Base-by-base conservation (phyloP, 2,329 filamentous ascomycete genomes). In the Truncatella angustata region DNA sequence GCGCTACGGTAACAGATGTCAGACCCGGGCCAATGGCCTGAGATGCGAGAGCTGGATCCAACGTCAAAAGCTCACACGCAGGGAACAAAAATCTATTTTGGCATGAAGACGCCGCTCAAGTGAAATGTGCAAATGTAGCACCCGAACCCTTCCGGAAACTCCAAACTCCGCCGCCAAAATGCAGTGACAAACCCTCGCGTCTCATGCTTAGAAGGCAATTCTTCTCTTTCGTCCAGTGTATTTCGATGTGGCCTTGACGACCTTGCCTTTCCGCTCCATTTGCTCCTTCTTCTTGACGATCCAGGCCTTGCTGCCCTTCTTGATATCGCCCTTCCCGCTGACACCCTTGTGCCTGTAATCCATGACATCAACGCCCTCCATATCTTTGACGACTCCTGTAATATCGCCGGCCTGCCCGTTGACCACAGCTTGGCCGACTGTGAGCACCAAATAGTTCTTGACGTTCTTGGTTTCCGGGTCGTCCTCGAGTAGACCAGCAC, bases 391-490 rank as follows among this genome's bases (percentile, higher is more conserved):
- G 3, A 96, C 88, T 5, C 90, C 88, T 0, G 92, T 97, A 57
- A 99, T 97, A 66, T 96, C 92, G 7, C 88, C 87, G 2, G 81
- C 80, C 40, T 69, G 70, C 28, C 74, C 75, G 2, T 75, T 73
- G 1, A 73, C 66, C 1, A 71, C 73, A 0, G 72, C 72, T 3
- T 83, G 84, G 28, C 93, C 94, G 1, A 96, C 94, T 0, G 91
- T 97, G 28, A 99, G 74, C 0, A 99, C 93, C 2, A 99, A 78
- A 68, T 99, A 99, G n/a, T 95, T 77, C 77, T 99, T 99, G 60
- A 87, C 85, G 66, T 92, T 97, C 79, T 99, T 99, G 34, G 94
- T 99, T 39, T 91, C 93, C 0, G 90, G 90, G 68, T 97, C 93
- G 70, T 99, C 94, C 70, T 97, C 93, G 44, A 99, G 76, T 30